phyloP scores from a whole-genome alignment of 306 rosid species.

The Argentina anserina region DNA sequence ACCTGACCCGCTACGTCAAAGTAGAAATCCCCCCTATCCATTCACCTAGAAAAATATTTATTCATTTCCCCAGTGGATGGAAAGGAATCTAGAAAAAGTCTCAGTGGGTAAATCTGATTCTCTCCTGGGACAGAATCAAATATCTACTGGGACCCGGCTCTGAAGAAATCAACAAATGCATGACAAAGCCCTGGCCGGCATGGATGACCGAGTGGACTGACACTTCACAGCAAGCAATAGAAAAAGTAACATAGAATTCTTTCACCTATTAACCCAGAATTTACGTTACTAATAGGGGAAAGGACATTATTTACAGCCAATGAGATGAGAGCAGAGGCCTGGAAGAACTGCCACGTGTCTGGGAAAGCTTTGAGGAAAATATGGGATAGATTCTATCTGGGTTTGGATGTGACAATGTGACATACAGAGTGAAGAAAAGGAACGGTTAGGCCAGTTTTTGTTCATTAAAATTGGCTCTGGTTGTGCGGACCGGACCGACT shows the following conservation, averaged over 20 bases:
- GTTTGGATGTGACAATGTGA: slow-evolving; percentile 5
- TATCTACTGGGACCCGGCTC: not conserved
- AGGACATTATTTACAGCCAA: not conserved
- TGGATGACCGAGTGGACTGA: not conserved
- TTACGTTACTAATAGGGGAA: not conserved
- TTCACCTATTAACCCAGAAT: not conserved
- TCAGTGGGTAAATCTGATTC: not conserved
- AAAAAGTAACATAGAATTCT: not conserved
- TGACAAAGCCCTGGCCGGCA: not conserved
- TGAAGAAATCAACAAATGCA: not conserved
- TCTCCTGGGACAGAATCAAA: not conserved
- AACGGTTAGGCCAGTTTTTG: not conserved
- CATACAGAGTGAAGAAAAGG: slow-evolving; percentile 2
- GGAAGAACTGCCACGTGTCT: not conserved
- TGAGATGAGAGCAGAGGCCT: not conserved
- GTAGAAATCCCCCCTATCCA: not conserved
- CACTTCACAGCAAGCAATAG: not conserved
- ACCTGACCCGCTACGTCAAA: not conserved
- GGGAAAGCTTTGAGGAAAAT: not conserved
- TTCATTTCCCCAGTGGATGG: not conserved
- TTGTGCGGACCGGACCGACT: not conserved
- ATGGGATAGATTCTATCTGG: not conserved
- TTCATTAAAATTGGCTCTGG: not conserved
- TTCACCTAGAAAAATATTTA: not conserved
- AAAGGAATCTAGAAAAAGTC: not conserved